These are phyloP conservation scores for Lindgomyces ingoldianus DNA, from an alignment of 495 filamentous ascomycete species.

Conservation along the genomic window DNA sequence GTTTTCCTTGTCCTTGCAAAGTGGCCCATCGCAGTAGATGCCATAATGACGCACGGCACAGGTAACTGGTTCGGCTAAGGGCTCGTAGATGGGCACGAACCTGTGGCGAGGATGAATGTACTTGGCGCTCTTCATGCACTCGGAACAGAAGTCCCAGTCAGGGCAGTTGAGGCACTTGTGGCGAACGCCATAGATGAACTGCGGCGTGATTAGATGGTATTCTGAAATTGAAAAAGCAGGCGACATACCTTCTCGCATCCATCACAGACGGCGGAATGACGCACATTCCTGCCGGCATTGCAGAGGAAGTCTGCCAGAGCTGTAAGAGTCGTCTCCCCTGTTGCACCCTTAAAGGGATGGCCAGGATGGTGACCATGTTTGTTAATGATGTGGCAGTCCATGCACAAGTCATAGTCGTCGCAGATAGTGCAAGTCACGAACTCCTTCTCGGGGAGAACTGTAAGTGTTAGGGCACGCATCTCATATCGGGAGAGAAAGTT, in stretches of 20 bases:
- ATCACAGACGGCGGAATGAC: conserved; percentile 90
- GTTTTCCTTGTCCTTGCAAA: conserved; percentile 65
- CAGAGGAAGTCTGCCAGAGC: conserved; percentile 62
- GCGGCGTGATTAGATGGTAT: conserved; percentile 38
- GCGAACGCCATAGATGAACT: conserved; percentile 82
- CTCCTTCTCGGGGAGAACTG: conserved; percentile 70
- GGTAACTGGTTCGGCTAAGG: conserved; percentile 59
- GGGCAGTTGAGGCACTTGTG: conserved; percentile 98
- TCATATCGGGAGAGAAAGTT: conserved; percentile 24
- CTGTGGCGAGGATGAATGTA: conserved; percentile 80
- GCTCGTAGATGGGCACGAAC: conserved; percentile 85
- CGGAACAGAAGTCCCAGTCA: conserved; percentile 94
- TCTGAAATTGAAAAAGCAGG: not conserved
- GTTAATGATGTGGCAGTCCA: conserved; percentile 69
- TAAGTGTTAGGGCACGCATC: conserved; percentile 1
- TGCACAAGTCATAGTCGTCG: conserved; percentile 90
- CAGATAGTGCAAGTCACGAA: conserved; percentile 86
- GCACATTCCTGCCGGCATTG: conserved; percentile 74
- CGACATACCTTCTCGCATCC: conserved; percentile 77
- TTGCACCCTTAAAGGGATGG: conserved; percentile 73
- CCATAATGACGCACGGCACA: conserved; percentile 62
- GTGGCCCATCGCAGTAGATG: conserved; percentile 93
- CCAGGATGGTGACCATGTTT: conserved; percentile 92
- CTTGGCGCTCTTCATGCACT: conserved; percentile 65
- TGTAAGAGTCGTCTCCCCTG: conserved; percentile 58